Conservation (phyloP, 1,284 basidiomycete genomes). For the Apiotrichum porosum region DNA sequence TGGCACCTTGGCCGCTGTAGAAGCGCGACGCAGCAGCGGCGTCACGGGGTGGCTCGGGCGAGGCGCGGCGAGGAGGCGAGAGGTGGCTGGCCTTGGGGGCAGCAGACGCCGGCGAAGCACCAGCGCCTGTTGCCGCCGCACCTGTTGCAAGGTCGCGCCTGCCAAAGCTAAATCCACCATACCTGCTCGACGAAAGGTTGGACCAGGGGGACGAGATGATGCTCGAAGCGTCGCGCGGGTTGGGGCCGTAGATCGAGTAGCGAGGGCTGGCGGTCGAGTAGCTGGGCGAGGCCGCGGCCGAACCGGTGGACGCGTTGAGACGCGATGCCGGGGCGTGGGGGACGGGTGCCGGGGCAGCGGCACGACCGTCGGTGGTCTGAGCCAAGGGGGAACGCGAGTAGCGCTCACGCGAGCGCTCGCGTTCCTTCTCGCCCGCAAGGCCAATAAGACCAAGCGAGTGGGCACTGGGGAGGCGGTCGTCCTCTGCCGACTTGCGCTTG, state of each 20-base stretch:
- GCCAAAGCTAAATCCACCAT: constrained; percentile 26
- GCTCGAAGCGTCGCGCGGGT: constrained; percentile 25
- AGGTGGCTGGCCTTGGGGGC: constrained; percentile 14
- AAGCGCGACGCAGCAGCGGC: constrained; percentile 13
- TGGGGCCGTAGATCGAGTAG: constrained; percentile 43
- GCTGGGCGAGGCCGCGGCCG: neutral
- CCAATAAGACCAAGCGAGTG: constrained; percentile 26
- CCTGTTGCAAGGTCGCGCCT: constrained; percentile 24
- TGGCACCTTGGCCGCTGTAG: constrained; percentile 2
- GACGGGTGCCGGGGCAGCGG: constrained; percentile 2
- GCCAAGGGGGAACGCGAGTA: constrained; percentile 33
- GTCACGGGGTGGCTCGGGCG: constrained; percentile 29
- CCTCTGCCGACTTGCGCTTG: constrained; percentile 41
- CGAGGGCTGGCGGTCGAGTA: constrained; percentile 16
- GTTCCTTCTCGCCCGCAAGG: constrained; percentile 23
- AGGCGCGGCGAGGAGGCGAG: constrained; percentile 25
- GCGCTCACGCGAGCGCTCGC: constrained; percentile 29
- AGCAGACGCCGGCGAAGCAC: constrained; percentile 8
- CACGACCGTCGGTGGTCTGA: constrained; percentile 11
- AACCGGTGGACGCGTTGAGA: neutral
- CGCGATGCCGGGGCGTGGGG: neutral
- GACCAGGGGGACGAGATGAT: constrained; percentile 30
- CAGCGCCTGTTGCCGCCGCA: neutral
- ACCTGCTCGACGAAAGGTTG: constrained; percentile 19
- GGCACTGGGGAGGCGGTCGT: constrained; percentile 26